Percentiles rank a stretch among this genome's conserved stretches.
phyloP scores from a whole-genome alignment of 2,329 filamentous ascomycete genomes.

The Leptographium radiaticola region DNA sequence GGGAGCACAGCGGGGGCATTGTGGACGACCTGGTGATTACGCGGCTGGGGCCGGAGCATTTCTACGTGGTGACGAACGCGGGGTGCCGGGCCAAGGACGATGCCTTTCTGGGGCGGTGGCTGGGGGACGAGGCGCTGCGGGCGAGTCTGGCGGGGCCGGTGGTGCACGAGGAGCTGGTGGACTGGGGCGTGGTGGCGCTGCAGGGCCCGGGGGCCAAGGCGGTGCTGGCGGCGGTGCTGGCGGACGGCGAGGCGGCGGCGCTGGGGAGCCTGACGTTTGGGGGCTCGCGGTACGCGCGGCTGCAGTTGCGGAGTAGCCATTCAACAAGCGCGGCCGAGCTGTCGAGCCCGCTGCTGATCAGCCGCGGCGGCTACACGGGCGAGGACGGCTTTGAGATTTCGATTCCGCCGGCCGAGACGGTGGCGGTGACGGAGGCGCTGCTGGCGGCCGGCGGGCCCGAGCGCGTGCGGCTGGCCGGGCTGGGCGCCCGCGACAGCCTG shows the following conservation, averaged over 20 bases:
- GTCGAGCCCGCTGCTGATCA: conserved; percentile 53
- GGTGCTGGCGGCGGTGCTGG: conserved; percentile 53
- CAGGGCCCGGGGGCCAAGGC: conserved; percentile 70
- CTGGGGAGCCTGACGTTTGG: conserved; percentile 72
- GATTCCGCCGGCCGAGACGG: conserved; percentile 54
- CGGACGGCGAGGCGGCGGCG: conserved; percentile 34
- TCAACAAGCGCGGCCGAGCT: conserved; percentile 19
- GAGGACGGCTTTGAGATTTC: conserved; percentile 98
- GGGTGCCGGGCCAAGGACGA: conserved; percentile 83
- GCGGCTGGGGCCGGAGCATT: conserved; percentile 56
- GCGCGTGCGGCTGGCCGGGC: conserved; percentile 64
- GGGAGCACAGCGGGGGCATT: conserved; percentile 73
- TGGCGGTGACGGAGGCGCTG: conserved; percentile 55
- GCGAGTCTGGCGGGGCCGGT: conserved; percentile 12
- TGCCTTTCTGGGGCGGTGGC: conserved; percentile 58
- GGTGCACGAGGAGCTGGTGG: conserved; percentile 40
- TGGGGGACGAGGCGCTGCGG: conserved; percentile 38
- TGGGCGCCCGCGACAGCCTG: conserved; percentile 84
- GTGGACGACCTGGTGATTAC: conserved; percentile 92
- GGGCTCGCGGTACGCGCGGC: conserved; percentile 50
- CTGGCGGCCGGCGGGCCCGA: conserved; percentile 49
- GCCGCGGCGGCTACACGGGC: conserved; percentile 86
- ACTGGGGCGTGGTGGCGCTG: conserved; percentile 71
- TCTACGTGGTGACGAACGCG: conserved; percentile 93
- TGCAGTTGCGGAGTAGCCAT: conserved; percentile 44